Percentiles rank a stretch among this genome's conserved stretches.
Evolutionary conservation across 768 basidiomycete genomes (phyloP).

Genomic region (Termitomyces bulborhizus): DNA sequence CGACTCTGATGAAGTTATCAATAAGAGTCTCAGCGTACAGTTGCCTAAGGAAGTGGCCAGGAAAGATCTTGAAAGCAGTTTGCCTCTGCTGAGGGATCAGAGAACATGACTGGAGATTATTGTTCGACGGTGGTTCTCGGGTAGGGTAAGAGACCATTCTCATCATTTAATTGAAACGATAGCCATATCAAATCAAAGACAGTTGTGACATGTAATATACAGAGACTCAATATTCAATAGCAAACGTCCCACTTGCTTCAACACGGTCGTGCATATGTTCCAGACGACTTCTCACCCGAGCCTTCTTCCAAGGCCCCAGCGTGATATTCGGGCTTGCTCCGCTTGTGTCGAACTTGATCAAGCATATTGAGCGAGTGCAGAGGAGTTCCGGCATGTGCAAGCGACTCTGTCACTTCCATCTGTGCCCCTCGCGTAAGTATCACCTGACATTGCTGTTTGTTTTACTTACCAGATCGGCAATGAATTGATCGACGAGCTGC

Average conservation of each 20-base stretch:
- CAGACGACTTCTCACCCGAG: constrained; percentile 40
- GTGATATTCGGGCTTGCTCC: constrained; percentile 28
- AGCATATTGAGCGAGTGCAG: constrained; percentile 45
- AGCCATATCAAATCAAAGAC: not conserved
- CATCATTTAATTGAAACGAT: not conserved
- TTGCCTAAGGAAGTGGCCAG: constrained; percentile 1
- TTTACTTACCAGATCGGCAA: constrained; percentile 57
- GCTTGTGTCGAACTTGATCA: constrained; percentile 21
- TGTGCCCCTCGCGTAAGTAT: constrained; percentile 16
- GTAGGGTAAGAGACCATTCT: not conserved
- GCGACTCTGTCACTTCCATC: constrained; percentile 59
- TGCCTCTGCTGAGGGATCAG: constrained; percentile 15
- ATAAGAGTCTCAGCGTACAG: constrained; percentile 6
- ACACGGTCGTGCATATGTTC: constrained; percentile 67
- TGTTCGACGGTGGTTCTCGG: not conserved
- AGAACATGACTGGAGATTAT: constrained; percentile 1
- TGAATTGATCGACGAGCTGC: constrained; percentile 59
- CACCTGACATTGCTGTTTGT: not conserved
- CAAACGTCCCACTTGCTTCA: constrained; percentile 21
- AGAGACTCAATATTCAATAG: not conserved
- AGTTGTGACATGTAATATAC: not conserved
- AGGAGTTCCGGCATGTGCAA: constrained; percentile 41
- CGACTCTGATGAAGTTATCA: constrained; percentile 9
- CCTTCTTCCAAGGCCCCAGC: constrained; percentile 43
- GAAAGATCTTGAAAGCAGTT: constrained; percentile 13